These are phyloP conservation scores for Penicillium herquei DNA, from an alignment of 495 filamentous ascomycete species.

Conservation along the genomic window DNA sequence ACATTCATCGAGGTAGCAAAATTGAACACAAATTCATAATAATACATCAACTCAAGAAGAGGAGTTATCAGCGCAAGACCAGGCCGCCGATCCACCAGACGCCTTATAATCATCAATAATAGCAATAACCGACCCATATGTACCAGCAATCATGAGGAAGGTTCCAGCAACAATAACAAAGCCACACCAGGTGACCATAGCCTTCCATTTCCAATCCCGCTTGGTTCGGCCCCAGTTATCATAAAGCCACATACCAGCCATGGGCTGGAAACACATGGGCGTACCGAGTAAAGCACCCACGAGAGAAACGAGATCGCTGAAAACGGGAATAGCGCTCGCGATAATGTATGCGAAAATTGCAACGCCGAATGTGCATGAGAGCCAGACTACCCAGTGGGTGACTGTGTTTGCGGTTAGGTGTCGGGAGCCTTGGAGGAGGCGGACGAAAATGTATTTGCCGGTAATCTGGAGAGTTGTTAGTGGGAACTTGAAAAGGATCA, in stretches of 20 bases:
- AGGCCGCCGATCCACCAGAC: slow-evolving; percentile 28
- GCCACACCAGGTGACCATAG: slow-evolving; percentile 30
- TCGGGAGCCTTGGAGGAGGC: slow-evolving; percentile 52
- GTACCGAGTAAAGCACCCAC: slow-evolving; percentile 59
- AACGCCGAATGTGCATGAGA: slow-evolving; percentile 51
- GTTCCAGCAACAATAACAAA: slow-evolving; percentile 39
- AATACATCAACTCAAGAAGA: slow-evolving; percentile 1
- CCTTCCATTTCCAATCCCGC: slow-evolving; percentile 21
- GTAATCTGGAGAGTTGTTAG: slow-evolving; percentile 23
- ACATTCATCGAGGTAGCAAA: not conserved
- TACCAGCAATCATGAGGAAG: slow-evolving; percentile 54
- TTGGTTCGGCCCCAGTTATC: slow-evolving; percentile 42
- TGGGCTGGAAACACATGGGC: slow-evolving; percentile 46
- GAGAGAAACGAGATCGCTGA: slow-evolving; percentile 59
- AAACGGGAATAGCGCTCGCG: slow-evolving; percentile 69
- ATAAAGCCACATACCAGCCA: slow-evolving; percentile 48
- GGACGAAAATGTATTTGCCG: slow-evolving; percentile 60
- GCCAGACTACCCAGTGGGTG: slow-evolving; percentile 58
- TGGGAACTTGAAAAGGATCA: not conserved
- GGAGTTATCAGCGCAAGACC: slow-evolving; percentile 39
- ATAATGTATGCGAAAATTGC: slow-evolving; percentile 66
- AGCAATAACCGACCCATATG: slow-evolving; percentile 55
- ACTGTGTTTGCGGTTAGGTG: slow-evolving; percentile 57
- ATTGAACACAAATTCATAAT: not conserved
- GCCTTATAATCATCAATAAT: slow-evolving; percentile 50